Evolutionary conservation across 345 rosid species (phyloP).

Genomic region (Alliaria petiolata): DNA sequence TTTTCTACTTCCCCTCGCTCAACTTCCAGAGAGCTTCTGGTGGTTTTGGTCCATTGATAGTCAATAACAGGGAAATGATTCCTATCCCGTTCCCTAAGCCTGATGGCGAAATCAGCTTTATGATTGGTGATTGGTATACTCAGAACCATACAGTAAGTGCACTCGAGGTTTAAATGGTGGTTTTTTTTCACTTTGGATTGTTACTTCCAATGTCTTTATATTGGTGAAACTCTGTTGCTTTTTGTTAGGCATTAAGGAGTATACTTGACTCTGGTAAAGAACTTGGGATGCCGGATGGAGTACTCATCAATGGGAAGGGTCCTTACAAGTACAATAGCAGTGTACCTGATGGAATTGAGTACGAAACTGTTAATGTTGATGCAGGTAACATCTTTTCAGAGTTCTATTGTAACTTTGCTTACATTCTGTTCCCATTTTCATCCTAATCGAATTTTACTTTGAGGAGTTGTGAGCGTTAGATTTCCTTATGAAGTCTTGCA

Average conservation of each 20-base stretch:
- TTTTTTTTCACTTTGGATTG: background rate
- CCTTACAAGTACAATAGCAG: constrained; percentile 70
- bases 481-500: background rate
- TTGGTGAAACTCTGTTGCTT: constrained; percentile 11
- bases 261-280: constrained; percentile 75
- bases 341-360: constrained; percentile 72
- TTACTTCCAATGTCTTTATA: background rate
- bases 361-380: constrained; percentile 63
- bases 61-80: constrained; percentile 54
- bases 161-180: background rate
- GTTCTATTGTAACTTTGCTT: background rate
- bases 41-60: constrained; percentile 79
- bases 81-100: constrained; percentile 70
- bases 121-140: constrained; percentile 95
- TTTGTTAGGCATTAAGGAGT: constrained; percentile 56
- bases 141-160: constrained; percentile 69
- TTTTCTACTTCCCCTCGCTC: constrained; percentile 77
- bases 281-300: constrained; percentile 96
- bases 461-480: background rate
- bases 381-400: constrained; percentile 52
- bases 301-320: constrained; percentile 92
- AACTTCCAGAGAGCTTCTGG: constrained; percentile 89
- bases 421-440: background rate
- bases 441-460: background rate
- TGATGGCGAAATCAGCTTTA: constrained; percentile 61